Conservation (phyloP, 495 filamentous ascomycete genomes). For the Tuber microsphaerosporum region DNA sequence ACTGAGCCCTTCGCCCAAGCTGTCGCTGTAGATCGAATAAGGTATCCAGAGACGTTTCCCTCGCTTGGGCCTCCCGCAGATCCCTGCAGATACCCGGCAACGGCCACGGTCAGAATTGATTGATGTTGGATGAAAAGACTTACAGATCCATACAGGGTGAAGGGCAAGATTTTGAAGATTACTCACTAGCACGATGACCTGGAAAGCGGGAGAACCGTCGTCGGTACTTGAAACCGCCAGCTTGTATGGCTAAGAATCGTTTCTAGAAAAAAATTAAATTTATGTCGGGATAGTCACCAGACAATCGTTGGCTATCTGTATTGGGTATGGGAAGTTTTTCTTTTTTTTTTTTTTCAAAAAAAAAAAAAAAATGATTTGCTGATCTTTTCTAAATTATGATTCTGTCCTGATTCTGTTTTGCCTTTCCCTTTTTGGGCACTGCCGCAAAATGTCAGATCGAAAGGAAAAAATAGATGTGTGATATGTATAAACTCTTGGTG, state of each 20-base stretch:
- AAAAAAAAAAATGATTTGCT: slow-evolving; percentile 1
- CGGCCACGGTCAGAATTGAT: slow-evolving; percentile 21
- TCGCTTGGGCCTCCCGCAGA: slow-evolving; percentile 85
- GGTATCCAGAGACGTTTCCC: slow-evolving; percentile 77
- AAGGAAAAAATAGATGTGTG: slow-evolving; percentile 10
- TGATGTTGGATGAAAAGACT: slow-evolving; percentile 10
- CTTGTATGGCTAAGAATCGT: slow-evolving; percentile 25
- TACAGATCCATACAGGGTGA: slow-evolving; percentile 20
- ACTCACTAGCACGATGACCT: slow-evolving; percentile 74
- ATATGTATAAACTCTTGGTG: slow-evolving; percentile 11
- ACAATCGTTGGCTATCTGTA: not conserved
- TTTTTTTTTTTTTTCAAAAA: slow-evolving; percentile 8
- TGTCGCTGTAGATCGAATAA: slow-evolving; percentile 72
- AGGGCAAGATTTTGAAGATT: slow-evolving; percentile 17
- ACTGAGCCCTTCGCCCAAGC: slow-evolving; percentile 73
- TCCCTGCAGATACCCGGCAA: slow-evolving; percentile 53
- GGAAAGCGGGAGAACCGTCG: slow-evolving; percentile 53
- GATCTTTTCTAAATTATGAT: not conserved
- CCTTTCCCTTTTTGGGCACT: slow-evolving; percentile 11
- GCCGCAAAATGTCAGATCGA: slow-evolving; percentile 20
- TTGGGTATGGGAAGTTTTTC: slow-evolving; percentile 4
- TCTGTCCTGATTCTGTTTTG: not conserved
- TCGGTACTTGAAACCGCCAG: slow-evolving; percentile 38
- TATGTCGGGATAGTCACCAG: slow-evolving; percentile 11
- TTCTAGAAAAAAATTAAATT: not conserved